A percentile compares a stretch with the other conserved stretches of the same genome.
Conservation (phyloP, 371 early-diverging fungal species). For the Mucor circinelloides region DNA sequence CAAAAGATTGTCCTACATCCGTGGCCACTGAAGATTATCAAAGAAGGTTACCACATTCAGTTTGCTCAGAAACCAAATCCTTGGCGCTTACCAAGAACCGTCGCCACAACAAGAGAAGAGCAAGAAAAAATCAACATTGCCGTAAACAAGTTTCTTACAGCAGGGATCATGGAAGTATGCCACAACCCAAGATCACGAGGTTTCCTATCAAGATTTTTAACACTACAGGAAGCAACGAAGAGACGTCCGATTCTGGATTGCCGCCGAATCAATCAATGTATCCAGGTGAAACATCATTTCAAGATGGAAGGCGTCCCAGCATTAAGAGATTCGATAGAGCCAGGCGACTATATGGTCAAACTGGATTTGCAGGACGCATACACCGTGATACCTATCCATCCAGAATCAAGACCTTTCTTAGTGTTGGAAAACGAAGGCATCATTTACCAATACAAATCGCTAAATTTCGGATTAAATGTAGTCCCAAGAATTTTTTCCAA, state of each 20-base stretch:
- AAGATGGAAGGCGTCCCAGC: conserved; percentile 25
- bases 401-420: background rate
- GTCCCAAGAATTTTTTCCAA: conserved; percentile 13
- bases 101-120: background rate
- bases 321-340: conserved; percentile 6
- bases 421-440: conserved; percentile 2
- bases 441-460: conserved; percentile 15
- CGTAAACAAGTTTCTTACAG: background rate
- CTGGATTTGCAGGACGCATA: conserved; percentile 18
- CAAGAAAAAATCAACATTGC: background rate
- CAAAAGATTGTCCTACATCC: background rate
- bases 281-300: conserved; percentile 19
- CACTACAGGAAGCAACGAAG: conserved; percentile 15
- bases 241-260: conserved; percentile 20
- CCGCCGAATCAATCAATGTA: conserved; percentile 4
- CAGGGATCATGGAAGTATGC: conserved; percentile 3
- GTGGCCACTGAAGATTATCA: conserved; percentile 7
- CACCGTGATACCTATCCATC: conserved; percentile 5
- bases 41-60: conserved; percentile 10
- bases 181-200: background rate
- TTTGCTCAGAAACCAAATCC: background rate
- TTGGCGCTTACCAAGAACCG: background rate
- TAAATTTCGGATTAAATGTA: conserved; percentile 15
- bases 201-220: conserved; percentile 18
- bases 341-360: conserved; percentile 9